These are phyloP conservation scores for Rachicladosporium sp. DNA, from an alignment of 2,329 filamentous ascomycete species.

Conservation along the genomic window DNA sequence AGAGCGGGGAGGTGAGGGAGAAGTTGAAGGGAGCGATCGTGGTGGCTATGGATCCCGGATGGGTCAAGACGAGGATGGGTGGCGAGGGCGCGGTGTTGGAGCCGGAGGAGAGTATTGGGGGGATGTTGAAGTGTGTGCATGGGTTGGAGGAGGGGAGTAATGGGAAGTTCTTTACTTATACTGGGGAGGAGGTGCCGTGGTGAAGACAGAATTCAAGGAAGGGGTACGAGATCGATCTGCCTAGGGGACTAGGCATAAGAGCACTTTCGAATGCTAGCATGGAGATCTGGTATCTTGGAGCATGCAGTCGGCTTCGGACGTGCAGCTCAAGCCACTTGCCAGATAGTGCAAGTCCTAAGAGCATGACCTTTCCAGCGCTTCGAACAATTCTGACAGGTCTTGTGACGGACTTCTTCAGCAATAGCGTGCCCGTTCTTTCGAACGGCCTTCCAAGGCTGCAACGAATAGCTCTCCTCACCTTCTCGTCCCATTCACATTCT, in stretches of 20 bases:
- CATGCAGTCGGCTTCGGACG: too few species aligned
- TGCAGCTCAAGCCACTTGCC: too few species aligned
- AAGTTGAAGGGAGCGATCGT: slow-evolving; percentile 21
- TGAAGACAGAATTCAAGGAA: too few species aligned
- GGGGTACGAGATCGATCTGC: too few species aligned
- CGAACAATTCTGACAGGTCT: too few species aligned
- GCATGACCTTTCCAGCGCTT: too few species aligned
- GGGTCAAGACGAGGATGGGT: slow-evolving; percentile 33
- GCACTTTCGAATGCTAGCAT: too few species aligned
- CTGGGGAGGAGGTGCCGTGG: slow-evolving; percentile 25
- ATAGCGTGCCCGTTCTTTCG: too few species aligned
- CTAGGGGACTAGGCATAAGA: too few species aligned
- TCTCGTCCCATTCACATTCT: slow-evolving; percentile 31
- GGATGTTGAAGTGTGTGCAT: slow-evolving; percentile 27
- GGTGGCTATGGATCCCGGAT: slow-evolving; percentile 31
- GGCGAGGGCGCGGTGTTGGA: slow-evolving; percentile 29
- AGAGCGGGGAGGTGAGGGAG: slow-evolving; percentile 26
- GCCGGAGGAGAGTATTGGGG: slow-evolving; percentile 25
- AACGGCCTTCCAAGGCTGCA: too few species aligned
- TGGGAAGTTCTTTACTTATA: slow-evolving; percentile 27
- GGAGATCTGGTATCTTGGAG: too few species aligned
- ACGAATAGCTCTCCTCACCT: background rate
- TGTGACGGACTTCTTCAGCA: background rate
- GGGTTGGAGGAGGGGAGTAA: slow-evolving; percentile 22
- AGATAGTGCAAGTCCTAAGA: too few species aligned